Percentiles rank a stretch among this genome's conserved stretches.
Conservation (phyloP, 441 rosid species). For the Breynia disticha region DNA sequence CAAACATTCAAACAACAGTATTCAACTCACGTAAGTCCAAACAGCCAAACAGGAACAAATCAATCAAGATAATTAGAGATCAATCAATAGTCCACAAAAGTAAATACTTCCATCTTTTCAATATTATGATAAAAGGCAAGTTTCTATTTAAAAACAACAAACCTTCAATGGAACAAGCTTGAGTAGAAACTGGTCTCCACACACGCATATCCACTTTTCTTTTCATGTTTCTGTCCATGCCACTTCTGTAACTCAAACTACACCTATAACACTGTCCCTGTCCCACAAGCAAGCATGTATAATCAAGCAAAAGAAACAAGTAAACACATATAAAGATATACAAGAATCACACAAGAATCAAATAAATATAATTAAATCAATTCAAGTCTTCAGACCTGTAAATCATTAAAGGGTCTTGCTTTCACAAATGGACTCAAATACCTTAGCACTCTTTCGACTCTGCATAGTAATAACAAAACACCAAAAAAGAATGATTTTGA, state of each 20-base stretch:
- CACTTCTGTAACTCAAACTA: constrained; percentile 24
- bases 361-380: no score
- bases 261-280: constrained; percentile 25
- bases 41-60: no score
- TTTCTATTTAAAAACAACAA: constrained; percentile 1
- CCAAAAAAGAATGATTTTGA: neutral
- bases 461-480: constrained; percentile 12
- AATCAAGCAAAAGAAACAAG: no score
- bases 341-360: no score
- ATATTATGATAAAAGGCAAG: neutral
- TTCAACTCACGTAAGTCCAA: no score
- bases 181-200: constrained; percentile 54
- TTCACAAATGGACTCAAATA: constrained; percentile 24
- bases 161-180: constrained; percentile 37
- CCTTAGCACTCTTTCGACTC: constrained; percentile 29
- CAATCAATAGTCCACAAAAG: no score
- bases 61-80: no score
- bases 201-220: constrained; percentile 23
- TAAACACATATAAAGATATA: neutral
- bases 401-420: constrained; percentile 24
- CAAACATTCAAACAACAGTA: no score
- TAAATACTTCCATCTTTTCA: neutral
- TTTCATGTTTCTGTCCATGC: constrained; percentile 28
- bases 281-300: neutral
- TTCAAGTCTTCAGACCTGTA: constrained; percentile 19